These are phyloP conservation scores for Trypanosoma rangeli DNA, from an alignment of 208 protist species.

Conservation along the genomic window DNA sequence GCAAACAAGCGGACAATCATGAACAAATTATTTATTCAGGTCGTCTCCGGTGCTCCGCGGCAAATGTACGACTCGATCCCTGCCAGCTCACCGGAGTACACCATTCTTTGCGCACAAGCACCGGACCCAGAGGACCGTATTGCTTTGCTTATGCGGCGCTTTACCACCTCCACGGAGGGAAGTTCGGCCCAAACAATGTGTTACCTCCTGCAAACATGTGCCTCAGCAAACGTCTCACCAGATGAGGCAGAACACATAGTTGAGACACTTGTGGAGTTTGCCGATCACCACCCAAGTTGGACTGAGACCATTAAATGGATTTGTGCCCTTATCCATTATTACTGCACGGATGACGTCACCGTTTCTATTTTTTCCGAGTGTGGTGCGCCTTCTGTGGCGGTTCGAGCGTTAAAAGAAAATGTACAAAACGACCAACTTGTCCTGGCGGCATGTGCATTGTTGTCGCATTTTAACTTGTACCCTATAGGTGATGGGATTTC, in stretches of 20 bases:
- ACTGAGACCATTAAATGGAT: constrained; percentile 71
- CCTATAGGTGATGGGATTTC: constrained; percentile 83
- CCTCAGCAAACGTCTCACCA: constrained; percentile 49
- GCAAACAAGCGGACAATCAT: constrained; percentile 25
- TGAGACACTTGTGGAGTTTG: constrained; percentile 54
- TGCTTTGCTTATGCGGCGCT: constrained; percentile 52
- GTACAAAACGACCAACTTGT: constrained; percentile 48
- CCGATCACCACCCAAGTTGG: constrained; percentile 71
- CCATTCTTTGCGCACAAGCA: constrained; percentile 76
- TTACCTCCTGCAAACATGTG: constrained; percentile 74
- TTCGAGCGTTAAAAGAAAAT: constrained; percentile 58
- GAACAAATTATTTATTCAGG: constrained; percentile 65
- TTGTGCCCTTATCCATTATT: constrained; percentile 86
- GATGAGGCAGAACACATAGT: constrained; percentile 81
- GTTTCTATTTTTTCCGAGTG: constrained; percentile 87
- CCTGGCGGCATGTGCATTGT: constrained; percentile 57
- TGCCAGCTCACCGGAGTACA: constrained; percentile 65
- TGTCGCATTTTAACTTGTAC: constrained; percentile 89
- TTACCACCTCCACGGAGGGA: constrained; percentile 70
- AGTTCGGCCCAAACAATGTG: constrained; percentile 69
- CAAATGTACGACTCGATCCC: constrained; percentile 43
- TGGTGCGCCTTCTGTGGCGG: constrained; percentile 68
- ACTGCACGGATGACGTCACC: constrained; percentile 90
- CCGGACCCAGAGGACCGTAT: constrained; percentile 59
- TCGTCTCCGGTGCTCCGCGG: constrained; percentile 60